Evolutionary conservation across 2,329 filamentous ascomycete genomes (phyloP), one percentile per base, ranked within the genome.

Genomic region (Fusarium fujikuroi): DNA sequence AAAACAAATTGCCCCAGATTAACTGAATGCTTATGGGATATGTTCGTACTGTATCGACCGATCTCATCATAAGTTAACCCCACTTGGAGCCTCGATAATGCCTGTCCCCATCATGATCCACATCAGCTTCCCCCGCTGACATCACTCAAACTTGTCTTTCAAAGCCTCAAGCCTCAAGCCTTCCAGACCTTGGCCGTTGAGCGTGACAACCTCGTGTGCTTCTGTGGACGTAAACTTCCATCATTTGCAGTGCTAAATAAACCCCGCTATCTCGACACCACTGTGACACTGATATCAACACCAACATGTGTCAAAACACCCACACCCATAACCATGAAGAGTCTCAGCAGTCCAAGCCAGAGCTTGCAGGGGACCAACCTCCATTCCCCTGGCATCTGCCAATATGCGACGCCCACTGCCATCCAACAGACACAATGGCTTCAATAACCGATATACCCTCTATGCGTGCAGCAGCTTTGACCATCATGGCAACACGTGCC

Each of bases 351-450:
- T 34, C 52, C 28, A 42, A 40, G 7, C 43, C 52, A 49, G 36
- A 36, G 9, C 18, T 9, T 42, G 28, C 21, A 30, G 49, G 39
- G 21, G 34, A 59, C 19, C 43, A 50, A 53, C 34, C 73, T 60
- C 78, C 82, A 32, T 91, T 92, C 74, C 92, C 92, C 18, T 95
- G 92, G 92, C 86, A 92, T 63, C 81, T 91, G 37, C 91, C 91
- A 54, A 85, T 94, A 67, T 93, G 87, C 79, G 93, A 96, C 79
- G 92, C 93, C 28, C 93, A 96, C 84, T 95, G 93, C 81, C 93
- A 96, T 79, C 93, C 93, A 8, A 95, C 93, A 34, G 93, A 95
- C 80, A 93, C 91, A 25, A 91, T 94, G 88, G 82, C 86, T 46
- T 89, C 87, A 23, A 81, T 93, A 54, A 74, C 84, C 16, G 81